Evolutionary conservation across 768 basidiomycete species (phyloP).

Genomic region (Panus rudis): DNA sequence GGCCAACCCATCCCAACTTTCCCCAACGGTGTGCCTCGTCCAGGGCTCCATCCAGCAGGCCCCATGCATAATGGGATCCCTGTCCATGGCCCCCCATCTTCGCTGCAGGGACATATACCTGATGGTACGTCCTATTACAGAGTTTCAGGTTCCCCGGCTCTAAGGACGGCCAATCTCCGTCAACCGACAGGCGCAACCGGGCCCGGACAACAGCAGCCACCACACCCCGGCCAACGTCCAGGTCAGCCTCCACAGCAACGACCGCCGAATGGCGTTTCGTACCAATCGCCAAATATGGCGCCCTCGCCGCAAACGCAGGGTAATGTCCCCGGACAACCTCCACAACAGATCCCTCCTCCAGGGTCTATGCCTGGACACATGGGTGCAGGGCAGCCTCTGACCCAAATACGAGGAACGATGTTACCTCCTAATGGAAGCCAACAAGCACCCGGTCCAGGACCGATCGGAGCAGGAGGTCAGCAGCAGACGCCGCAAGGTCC

Average conservation of each 20-base stretch:
- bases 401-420: constrained; percentile 36
- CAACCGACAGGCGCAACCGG: constrained; percentile 21
- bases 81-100: constrained; percentile 8
- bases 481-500: constrained; percentile 34
- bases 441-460: constrained; percentile 31
- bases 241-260: constrained; percentile 32
- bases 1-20: constrained; percentile 12
- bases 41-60: constrained; percentile 11
- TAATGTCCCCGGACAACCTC: constrained; percentile 20
- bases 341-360: constrained; percentile 26
- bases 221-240: constrained; percentile 29
- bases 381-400: constrained; percentile 46
- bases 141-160: not conserved
- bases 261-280: constrained; percentile 39
- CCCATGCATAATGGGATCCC: constrained; percentile 16
- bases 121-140: constrained; percentile 14
- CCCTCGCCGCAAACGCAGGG: constrained; percentile 48
- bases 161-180: constrained; percentile 1
- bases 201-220: constrained; percentile 27
- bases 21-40: constrained; percentile 25
- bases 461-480: constrained; percentile 28
- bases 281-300: constrained; percentile 60
- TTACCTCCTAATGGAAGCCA: constrained; percentile 40
- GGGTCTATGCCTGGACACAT: constrained; percentile 37
- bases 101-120: constrained; percentile 19